Evolutionary conservation across 1,139 yeast genomes (phyloP).

Genomic region (Diutina sp.): DNA sequence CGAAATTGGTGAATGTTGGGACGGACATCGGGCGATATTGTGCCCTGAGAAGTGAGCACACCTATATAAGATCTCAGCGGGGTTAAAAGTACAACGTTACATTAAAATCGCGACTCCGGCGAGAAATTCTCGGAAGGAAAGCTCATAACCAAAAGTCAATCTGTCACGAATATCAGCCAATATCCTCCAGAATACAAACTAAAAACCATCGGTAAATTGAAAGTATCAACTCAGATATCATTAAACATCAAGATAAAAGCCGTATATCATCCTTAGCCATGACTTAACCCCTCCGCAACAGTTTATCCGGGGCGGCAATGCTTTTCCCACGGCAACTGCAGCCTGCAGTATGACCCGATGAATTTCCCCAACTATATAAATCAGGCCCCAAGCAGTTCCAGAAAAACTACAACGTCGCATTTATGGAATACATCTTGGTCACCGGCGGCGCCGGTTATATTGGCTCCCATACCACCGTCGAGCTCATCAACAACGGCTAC

Average conservation of each 20-base stretch:
- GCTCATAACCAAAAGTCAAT: background rate
- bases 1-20: slow-evolving; percentile 7
- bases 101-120: background rate
- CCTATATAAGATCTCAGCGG: background rate
- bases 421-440: slow-evolving; percentile 39
- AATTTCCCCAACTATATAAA: background rate
- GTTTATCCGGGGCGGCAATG: background rate
- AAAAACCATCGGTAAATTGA: background rate
- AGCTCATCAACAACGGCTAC: slow-evolving; percentile 50
- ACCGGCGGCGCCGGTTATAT: slow-evolving; percentile 88
- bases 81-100: background rate
- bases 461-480: slow-evolving; percentile 71
- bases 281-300: background rate
- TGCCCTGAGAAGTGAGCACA: background rate
- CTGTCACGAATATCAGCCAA: too few relatives aligned
- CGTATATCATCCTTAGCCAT: background rate
- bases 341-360: background rate
- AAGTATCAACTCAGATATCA: background rate
- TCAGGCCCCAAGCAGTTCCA: background rate
- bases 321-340: background rate
- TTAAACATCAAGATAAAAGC: background rate
- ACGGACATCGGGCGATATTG: background rate
- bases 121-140: background rate
- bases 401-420: background rate
- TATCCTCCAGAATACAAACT: too few relatives aligned